Evolutionary conservation across 352 stramenopile species (phyloP), one percentile per base, ranked within the genome.

Genomic region (Pythium monospermum): DNA sequence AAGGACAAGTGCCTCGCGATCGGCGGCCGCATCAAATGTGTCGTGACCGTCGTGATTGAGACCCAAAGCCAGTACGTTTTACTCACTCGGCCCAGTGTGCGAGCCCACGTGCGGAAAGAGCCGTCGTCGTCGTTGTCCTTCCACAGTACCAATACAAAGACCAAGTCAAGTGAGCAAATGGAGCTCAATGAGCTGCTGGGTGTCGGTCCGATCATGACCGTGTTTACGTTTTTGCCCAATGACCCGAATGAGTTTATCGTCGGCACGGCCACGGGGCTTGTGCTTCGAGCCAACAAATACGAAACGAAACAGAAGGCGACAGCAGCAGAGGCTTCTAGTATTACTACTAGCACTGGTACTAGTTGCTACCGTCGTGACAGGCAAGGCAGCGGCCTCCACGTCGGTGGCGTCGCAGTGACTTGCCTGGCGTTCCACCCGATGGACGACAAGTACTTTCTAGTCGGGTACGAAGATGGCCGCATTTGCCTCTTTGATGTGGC

Each of bases 1-100:
- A 52, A 52, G 1, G 69, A 87, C 46, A 85, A 80, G 44, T 89
- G 76, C 46, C 69, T 85, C 4, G 67, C 79, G 52, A 83, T 89
- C 33, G 73, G 73, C 19, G 75, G 72, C 0, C 71, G 70, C 19
- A 64, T 88, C 43, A 85, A 83, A 53, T 61, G 85, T 30, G 71
- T 88, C 45, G 75, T 82, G 58, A 88, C 76, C 21, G 65, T 74
- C 2, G 60, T 65, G 2, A 86, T 87, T 42, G 73, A 89, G 49
- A 73, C 73, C 11, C 69, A 83, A 31, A 66, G 69, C 16, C 67
- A 78, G 39, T 78, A 71, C 21, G 35, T 76, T n/a, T 25, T 57
- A 5, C 50, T 54, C 27, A 61, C 53, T 18, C 43, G 53, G 2
- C 44, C 37, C 15, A 15, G 16, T 6, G 22, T 54, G 31, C 42